Evolutionary conservation across 257 asterid species (phyloP).

Genomic region (Capsicum chinense): DNA sequence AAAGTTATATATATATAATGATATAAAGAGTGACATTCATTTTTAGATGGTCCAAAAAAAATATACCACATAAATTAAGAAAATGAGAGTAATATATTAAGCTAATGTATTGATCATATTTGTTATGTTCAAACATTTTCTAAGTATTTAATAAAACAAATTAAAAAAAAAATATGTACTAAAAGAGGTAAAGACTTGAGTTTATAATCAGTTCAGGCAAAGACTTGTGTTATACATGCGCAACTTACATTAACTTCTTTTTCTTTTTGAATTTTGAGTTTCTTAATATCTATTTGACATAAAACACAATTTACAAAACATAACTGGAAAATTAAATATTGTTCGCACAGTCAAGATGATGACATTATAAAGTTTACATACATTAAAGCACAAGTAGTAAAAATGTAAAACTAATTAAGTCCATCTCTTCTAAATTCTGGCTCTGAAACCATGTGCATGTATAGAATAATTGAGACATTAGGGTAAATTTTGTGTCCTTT

Average conservation of each 20-base stretch:
- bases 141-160: neutral
- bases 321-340: neutral
- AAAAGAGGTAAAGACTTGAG: neutral
- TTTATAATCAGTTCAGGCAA: neutral
- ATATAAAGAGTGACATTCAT: too few relatives aligned
- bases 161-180: too few relatives aligned
- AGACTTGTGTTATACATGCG: too few relatives aligned
- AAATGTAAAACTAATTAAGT: neutral
- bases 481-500: slow-evolving; percentile 51
- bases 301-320: neutral
- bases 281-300: neutral
- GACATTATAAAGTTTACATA: neutral
- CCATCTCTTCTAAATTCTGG: slow-evolving; percentile 48
- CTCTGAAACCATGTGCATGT: slow-evolving; percentile 63
- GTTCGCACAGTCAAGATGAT: neutral
- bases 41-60: too few relatives aligned
- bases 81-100: too few relatives aligned
- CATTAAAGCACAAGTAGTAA: neutral
- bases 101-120: neutral
- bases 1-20: too few relatives aligned
- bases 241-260: neutral
- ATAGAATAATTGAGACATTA: slow-evolving; percentile 59
- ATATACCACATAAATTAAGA: too few relatives aligned
- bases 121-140: neutral
- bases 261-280: neutral